A percentile compares a stretch with the other conserved stretches of the same genome.
Conservation (phyloP, 2,329 filamentous ascomycete genomes). For the Microdochium nivale region DNA sequence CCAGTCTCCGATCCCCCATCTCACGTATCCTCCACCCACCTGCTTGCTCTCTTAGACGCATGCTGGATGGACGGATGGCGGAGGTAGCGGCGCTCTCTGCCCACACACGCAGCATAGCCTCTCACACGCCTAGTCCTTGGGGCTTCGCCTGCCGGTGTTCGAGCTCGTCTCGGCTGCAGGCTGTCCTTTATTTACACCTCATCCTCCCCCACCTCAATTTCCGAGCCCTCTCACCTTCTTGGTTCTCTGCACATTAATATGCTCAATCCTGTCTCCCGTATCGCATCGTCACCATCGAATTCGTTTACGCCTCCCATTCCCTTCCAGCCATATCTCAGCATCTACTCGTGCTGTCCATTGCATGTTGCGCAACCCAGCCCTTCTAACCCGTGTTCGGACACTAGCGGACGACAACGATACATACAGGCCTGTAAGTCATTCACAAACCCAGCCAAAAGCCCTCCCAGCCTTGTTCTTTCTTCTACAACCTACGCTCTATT, state of each 20-base stretch:
- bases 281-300: neutral
- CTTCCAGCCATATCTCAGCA: neutral
- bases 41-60: neutral
- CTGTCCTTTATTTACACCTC: neutral
- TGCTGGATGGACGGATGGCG: neutral
- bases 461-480: neutral
- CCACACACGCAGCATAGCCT: neutral
- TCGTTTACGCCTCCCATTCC: neutral
- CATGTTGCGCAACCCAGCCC: slow-evolving; percentile 13
- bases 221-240: neutral
- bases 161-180: neutral
- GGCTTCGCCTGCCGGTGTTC: neutral
- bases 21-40: neutral
- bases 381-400: slow-evolving; percentile 30
- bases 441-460: neutral
- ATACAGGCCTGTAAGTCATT: slow-evolving; percentile 42
- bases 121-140: neutral
- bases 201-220: neutral
- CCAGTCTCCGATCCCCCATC: neutral
- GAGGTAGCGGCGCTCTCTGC: neutral
- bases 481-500: neutral
- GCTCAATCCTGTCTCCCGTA: neutral
- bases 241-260: neutral
- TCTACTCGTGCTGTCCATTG: neutral
- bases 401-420: slow-evolving; percentile 53